Evolutionary conservation across 371 early-diverging fungal genomes (phyloP), one percentile per base, ranked within the genome.

Genomic region (Rhizomucor pusillus): DNA sequence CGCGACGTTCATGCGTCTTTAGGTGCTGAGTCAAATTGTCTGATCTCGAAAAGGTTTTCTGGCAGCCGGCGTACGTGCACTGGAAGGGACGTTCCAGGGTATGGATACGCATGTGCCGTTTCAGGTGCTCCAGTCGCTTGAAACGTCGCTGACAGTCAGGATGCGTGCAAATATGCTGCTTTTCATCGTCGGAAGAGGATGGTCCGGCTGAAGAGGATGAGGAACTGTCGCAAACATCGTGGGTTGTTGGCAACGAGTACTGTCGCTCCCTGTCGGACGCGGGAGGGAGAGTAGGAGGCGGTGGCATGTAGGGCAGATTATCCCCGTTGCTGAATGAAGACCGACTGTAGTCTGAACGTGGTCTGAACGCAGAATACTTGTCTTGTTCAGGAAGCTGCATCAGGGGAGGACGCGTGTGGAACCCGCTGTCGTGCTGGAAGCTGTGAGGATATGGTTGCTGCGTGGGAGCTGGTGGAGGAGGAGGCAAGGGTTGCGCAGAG

Each of bases 121-220:
- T 90, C 43, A 95, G 71, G 66, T 95, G 94, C 63, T 95, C 95
- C 47, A 85, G 76, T 14, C 95, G 84, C 62, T 93, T 91, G 63
- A 88, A 88, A 20, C 78, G 58, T 37, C 74, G 66, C 19, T 77
- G 74, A 47, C 87, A 87, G 9, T 73, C 65, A 18, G 79, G 77
- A 16, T 80, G 74, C 3, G 59, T 64, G 50, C 87, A 86, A 3
- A 78, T 67, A 57, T 84, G 80, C 16, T 78, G 72, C 39, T 77
- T 76, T 48, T 71, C 66, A 10, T 59, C 56, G 36, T 55, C 47
- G 13, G 55, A 56, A 11, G 62, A 56, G 11, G 56, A 56, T 12
- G 49, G 29, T 29, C 43, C n/a, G 2, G 50, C 33, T 23, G 54
- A 45, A 35, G 25, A 25, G 18, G 16, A 29, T 2, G 54, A 11